These are phyloP conservation scores for Aureobasidium sp. DNA, from an alignment of 2,329 filamentous ascomycete species.

Conservation along the genomic window DNA sequence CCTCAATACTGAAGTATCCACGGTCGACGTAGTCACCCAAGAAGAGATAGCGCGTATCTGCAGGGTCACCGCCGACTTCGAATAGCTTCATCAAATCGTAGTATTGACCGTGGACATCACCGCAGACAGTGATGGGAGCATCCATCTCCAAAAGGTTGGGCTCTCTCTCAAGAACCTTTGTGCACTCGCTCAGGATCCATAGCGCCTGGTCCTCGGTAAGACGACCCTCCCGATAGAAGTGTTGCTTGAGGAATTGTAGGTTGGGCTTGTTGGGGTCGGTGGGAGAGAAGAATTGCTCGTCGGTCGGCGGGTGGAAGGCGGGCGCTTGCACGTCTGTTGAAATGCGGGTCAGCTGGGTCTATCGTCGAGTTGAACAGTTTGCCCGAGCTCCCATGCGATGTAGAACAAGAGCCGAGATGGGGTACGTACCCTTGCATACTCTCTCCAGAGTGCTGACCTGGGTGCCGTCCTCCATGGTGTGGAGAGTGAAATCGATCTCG, in stretches of 20 bases:
- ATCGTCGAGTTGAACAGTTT: background rate
- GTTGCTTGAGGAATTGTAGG: constrained; percentile 91
- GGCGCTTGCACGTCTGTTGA: constrained; percentile 88
- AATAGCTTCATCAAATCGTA: constrained; percentile 99
- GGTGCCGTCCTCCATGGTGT: constrained; percentile 94
- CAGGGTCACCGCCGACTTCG: constrained; percentile 92
- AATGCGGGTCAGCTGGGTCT: background rate
- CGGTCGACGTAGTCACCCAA: constrained; percentile 96
- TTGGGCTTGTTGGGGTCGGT: constrained; percentile 82
- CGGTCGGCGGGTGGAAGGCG: constrained; percentile 82
- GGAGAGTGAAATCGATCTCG: constrained; percentile 97
- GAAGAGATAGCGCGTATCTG: constrained; percentile 95
- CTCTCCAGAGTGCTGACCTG: constrained; percentile 94
- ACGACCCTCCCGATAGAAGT: constrained; percentile 95
- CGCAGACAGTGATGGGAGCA: constrained; percentile 95
- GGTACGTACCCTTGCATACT: constrained; percentile 82
- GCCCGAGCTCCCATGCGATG: background rate
- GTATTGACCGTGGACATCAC: constrained; percentile 97
- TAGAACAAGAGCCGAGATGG: background rate
- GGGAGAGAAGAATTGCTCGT: constrained; percentile 91
- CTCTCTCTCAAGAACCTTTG: constrained; percentile 79
- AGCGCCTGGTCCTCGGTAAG: constrained; percentile 95
- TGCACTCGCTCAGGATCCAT: constrained; percentile 86
- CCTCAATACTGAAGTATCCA: constrained; percentile 97
- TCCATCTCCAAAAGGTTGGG: constrained; percentile 99